These are phyloP conservation scores for Primulina tabacum DNA, from an alignment of 257 asterid genomes.

Conservation along the genomic window DNA sequence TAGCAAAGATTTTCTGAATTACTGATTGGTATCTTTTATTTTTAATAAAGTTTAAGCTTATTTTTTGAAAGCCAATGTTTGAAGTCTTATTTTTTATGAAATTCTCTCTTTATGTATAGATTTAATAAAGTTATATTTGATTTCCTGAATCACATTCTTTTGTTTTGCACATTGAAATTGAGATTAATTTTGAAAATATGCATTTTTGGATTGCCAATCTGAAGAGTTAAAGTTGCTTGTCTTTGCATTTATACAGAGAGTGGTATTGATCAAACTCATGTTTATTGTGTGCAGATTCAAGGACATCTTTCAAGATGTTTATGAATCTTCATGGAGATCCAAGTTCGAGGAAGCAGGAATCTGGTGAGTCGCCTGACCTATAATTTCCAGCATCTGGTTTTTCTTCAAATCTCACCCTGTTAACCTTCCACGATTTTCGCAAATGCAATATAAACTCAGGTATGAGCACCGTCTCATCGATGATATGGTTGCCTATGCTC, in stretches of 20 bases:
- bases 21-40: no score
- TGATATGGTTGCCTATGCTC: slow-evolving; percentile 99
- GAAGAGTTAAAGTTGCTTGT: no score
- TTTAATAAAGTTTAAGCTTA: no score
- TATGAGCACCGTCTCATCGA: slow-evolving; percentile 98
- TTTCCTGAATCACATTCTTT: neutral
- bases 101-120: no score
- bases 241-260: neutral
- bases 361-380: slow-evolving; percentile 49
- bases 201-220: neutral
- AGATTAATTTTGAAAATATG: neutral
- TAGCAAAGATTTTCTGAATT: no score
- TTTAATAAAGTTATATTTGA: neutral
- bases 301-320: slow-evolving; percentile 96
- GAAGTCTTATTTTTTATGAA: no score
- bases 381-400: slow-evolving; percentile 1
- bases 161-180: neutral
- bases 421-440: neutral
- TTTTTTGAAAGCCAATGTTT: no score
- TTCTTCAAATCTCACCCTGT: neutral
- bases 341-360: slow-evolving; percentile 88
- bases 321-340: slow-evolving; percentile 76
- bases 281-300: slow-evolving; percentile 62
- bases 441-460: slow-evolving; percentile 39
- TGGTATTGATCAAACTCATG: slow-evolving; percentile 14